Base-by-base conservation (phyloP, 2,329 filamentous ascomycete genomes). In the Botrytis paeoniae region DNA sequence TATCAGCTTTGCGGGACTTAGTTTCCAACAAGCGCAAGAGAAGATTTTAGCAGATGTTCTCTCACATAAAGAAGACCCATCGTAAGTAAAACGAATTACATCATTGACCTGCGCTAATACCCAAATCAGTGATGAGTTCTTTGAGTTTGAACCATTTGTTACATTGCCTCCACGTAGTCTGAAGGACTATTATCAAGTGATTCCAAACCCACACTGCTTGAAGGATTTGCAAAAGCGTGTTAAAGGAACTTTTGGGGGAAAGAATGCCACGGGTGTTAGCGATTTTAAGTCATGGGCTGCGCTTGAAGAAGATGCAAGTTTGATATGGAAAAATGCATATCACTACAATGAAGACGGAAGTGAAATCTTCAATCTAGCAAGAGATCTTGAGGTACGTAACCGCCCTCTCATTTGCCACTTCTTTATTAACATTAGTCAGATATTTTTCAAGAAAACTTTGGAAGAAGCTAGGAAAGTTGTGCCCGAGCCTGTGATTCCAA, bases 311-410 rank as follows among this genome's bases (percentile, higher is more conserved):
- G 92, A 93, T 79, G 87, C 93, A 20, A 92, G 90, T 78, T 86
- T 93, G 70, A 90, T 98, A 61, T 98, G 95, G 95, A 88, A 87
- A 66, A 98, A 98, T 81, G 94, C 94, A 0, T 92, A 90, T 79
- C 91, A 91, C 74, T 98, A 95, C 85, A 98, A 98, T 77, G 93
- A 97, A 81, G 94, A 97, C 80, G 93, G 92, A 6, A 97, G 95
- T 79, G 92, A 94, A 25, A 95, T 97, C 69, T 93, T 91, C 76
- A 85, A 88, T 35, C 85, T 96, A 74, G 93, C 94, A 0, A 88
- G 90, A 66, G 90, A 96, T 74, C 88, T 98, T 10, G 91, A 97
- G 88, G 93, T 93, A 84, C 70, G 82, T 77, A 4, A 29, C 43
- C 29, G 14, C 6, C n/a, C 29, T 54, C 41, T 1, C 16, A 37